Conservation (phyloP, 164 flowering plant genomes). For the Dillenia suffruticosa region DNA sequence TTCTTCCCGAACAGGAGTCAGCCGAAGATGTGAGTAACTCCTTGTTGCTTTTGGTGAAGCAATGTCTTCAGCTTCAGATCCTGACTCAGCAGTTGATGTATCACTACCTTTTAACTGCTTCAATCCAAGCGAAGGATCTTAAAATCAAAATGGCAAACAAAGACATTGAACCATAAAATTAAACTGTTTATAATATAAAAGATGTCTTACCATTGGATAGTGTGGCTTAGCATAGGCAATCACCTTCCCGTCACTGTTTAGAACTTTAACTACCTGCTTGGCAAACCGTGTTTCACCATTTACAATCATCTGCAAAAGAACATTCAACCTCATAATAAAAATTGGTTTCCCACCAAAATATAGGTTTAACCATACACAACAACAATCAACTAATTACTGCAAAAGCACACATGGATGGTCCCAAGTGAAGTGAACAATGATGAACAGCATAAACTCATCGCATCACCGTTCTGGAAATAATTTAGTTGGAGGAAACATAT, state of each 20-base stretch:
- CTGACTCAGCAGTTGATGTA: conserved; percentile 93
- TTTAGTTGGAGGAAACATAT: too few species aligned
- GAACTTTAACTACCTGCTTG: conserved; percentile 71
- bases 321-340: too few species aligned
- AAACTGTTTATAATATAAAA: not conserved
- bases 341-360: too few species aligned
- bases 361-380: too few species aligned
- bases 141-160: not conserved
- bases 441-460: too few species aligned
- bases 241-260: conserved; percentile 76
- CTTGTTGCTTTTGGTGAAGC: conserved; percentile 66
- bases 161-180: not conserved
- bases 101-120: conserved; percentile 80
- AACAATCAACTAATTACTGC: too few species aligned
- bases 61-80: conserved; percentile 95
- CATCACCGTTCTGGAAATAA: too few species aligned
- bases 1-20: conserved; percentile 95
- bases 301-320: conserved; percentile 35
- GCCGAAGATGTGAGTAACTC: conserved; percentile 42
- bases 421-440: too few species aligned
- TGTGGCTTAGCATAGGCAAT: conserved; percentile 83
- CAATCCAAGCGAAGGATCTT: conserved; percentile 5
- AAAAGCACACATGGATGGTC: too few species aligned
- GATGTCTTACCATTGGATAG: conserved; percentile 43
- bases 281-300: conserved; percentile 66